A percentile compares a stretch with the other conserved stretches of the same genome.
Conservation (phyloP, 768 basidiomycete species). For the Mycena rosella region DNA sequence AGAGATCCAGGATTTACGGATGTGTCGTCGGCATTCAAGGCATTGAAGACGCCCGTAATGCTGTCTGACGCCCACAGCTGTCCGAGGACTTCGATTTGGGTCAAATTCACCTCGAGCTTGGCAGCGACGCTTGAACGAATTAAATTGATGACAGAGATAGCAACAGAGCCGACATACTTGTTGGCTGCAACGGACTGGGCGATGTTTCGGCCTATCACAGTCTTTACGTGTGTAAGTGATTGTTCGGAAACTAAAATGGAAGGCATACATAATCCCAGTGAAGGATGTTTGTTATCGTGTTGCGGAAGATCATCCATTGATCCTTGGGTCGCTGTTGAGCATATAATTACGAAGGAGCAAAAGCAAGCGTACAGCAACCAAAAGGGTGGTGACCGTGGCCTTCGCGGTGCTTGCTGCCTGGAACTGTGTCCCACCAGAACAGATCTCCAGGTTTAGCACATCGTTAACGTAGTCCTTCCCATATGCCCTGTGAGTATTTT, state of each 20-base stretch:
- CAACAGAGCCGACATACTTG: constrained; percentile 21
- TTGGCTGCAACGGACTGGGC: constrained; percentile 56
- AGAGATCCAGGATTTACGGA: constrained; percentile 56
- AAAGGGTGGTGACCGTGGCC: constrained; percentile 54
- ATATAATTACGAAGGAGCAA: not conserved
- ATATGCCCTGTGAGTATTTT: constrained; percentile 20
- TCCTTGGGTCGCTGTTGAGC: constrained; percentile 38
- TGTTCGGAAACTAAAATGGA: not conserved
- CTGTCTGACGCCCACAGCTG: constrained; percentile 51
- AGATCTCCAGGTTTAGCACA: constrained; percentile 61
- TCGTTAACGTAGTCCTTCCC: constrained; percentile 52
- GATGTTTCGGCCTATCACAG: constrained; percentile 59
- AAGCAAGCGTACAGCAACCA: constrained; percentile 45
- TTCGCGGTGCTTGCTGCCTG: constrained; percentile 46
- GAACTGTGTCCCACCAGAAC: constrained; percentile 57
- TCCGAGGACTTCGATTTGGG: constrained; percentile 53
- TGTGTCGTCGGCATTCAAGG: constrained; percentile 40
- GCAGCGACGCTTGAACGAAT: constrained; percentile 50
- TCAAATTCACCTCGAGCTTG: constrained; percentile 56
- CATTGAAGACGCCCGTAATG: constrained; percentile 45
- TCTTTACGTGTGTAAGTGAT: constrained; percentile 45
- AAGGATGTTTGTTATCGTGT: constrained; percentile 55
- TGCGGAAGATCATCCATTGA: constrained; percentile 66
- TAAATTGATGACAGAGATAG: not conserved
- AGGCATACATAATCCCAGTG: constrained; percentile 63